A percentile compares a stretch with the other conserved stretches of the same genome.
Conservation (phyloP, 108 stramenopile genomes). For the Cyclostephanos tholiformis region DNA sequence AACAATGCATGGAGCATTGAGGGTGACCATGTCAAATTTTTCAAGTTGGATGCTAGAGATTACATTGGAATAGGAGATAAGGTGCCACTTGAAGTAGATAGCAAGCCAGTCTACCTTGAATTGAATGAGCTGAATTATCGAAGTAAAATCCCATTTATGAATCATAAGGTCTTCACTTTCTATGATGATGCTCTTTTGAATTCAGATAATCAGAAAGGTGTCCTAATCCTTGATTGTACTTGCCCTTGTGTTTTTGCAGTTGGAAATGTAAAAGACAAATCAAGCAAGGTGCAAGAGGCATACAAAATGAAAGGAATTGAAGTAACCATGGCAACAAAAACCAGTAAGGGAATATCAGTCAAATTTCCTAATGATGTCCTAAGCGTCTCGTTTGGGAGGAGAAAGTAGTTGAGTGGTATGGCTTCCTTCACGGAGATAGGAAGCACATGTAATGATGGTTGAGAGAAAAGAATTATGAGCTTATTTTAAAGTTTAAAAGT, state of each 20-base stretch:
- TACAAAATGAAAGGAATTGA: slow-evolving; percentile 12
- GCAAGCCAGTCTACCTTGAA: slow-evolving; percentile 32
- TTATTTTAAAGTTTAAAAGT: too few species aligned
- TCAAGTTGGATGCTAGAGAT: slow-evolving; percentile 22
- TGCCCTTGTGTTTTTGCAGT: slow-evolving; percentile 28
- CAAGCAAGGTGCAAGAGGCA: slow-evolving; percentile 15
- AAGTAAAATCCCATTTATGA: slow-evolving; percentile 19
- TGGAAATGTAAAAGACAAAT: slow-evolving; percentile 29
- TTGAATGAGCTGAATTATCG: slow-evolving; percentile 34
- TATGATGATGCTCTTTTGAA: slow-evolving; percentile 31
- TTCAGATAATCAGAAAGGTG: slow-evolving; percentile 17
- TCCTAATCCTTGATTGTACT: slow-evolving; percentile 37
- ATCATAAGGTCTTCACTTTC: slow-evolving; percentile 30
- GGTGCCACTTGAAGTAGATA: slow-evolving; percentile 16
- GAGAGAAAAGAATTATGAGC: too few species aligned
- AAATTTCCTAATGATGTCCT: slow-evolving; percentile 18
- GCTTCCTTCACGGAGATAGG: too few species aligned
- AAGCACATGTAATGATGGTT: too few species aligned
- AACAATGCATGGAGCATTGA: slow-evolving; percentile 12
- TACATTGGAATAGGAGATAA: slow-evolving; percentile 39
- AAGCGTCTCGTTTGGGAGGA: too few species aligned
- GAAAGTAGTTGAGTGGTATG: too few species aligned
- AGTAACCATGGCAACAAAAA: slow-evolving; percentile 21
- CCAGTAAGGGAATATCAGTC: slow-evolving; percentile 18
- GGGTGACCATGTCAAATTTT: too few species aligned